Evolutionary conservation across 352 stramenopile species (phyloP), one percentile per base, ranked within the genome.

Genomic region (Phytophthora quininea): DNA sequence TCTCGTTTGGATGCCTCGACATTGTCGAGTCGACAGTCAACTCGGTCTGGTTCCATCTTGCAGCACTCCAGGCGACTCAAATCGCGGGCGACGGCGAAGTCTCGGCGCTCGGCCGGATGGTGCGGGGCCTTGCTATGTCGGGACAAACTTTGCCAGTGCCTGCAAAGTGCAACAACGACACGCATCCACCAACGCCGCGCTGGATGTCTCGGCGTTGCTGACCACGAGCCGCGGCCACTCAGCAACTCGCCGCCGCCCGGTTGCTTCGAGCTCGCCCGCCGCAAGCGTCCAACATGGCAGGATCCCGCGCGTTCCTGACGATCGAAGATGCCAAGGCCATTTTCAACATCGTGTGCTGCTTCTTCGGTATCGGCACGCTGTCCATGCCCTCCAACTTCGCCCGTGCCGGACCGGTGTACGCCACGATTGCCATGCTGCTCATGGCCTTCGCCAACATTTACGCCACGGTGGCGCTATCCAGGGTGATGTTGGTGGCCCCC

Each of bases 311-410:
- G 15, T 69, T 69, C 69, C 79, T 80, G 12, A 80, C 73, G n/a
- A 48, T 79, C 11, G 73, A 80, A 64, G 73, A 80, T 69, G 66
- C 70, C 67, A 80, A 79, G 50, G 67, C 62, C 15, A 66, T 61
- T 55, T 73, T 73, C 65, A 73, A 73, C 54, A 73, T 73, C 32
- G 62, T 73, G 53, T 80, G 73, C 61, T 72, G 62, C 48, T 73
- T 73, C 53, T 73, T 66, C 54, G 65, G 65, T 31, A 73, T 73
- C 62, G 77, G 77, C 10, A 81, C 77, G 55, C 73, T 86, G 30
- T 76, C 74, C 31, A 82, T 86, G 62, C 74, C 77, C 15, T 72
- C 67, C 51, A 86, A 81, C 61, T 86, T 79, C 46, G 67, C 76
- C n/a, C 76, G 76, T 30, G 73, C 76, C 27, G 74, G 76, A 7